Evolutionary conservation across 805 yeast species (phyloP).

Genomic region (Spathaspora girioi): DNA sequence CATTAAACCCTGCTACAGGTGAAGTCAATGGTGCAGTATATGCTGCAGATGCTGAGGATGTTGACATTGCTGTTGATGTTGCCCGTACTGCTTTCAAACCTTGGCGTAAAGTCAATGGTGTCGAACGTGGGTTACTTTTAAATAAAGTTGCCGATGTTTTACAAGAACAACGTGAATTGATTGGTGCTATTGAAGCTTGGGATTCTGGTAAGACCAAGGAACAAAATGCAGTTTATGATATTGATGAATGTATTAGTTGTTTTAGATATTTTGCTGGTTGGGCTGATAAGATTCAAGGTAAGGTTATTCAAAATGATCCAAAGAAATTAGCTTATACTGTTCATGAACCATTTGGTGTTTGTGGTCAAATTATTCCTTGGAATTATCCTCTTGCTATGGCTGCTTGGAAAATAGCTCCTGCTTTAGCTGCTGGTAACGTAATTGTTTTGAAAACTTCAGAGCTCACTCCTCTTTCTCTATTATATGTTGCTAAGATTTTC

Average conservation of each 20-base stretch:
- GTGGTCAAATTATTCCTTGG: constrained; percentile 48
- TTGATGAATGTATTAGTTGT: constrained; percentile 42
- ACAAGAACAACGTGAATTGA: constrained; percentile 28
- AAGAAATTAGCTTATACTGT: constrained; percentile 62
- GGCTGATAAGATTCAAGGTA: constrained; percentile 57
- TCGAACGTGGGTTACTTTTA: constrained; percentile 35
- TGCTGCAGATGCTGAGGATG: constrained; percentile 40
- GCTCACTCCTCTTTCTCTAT: constrained; percentile 68
- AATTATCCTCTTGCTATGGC: constrained; percentile 57
- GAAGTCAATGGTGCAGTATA: constrained; percentile 40
- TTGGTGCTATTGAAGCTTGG: constrained; percentile 43
- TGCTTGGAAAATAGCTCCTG: constrained; percentile 81
- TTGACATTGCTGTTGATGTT: constrained; percentile 37
- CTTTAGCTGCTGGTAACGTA: constrained; percentile 75
- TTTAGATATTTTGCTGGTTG: constrained; percentile 58
- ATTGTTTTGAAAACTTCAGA: constrained; percentile 74
- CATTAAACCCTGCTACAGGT: constrained; percentile 41
- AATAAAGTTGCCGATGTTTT: constrained; percentile 35
- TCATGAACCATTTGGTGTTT: constrained; percentile 51
- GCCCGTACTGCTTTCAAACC: constrained; percentile 36
- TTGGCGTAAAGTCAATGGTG: constrained; percentile 48
- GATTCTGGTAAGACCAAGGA: constrained; percentile 46
- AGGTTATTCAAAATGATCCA: constrained; percentile 40
- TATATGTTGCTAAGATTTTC: constrained; percentile 55
- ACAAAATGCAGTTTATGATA: constrained; percentile 47